A percentile compares a stretch with the other conserved stretches of the same genome.
Evolutionary conservation across 2,329 filamentous ascomycete species (phyloP).

Genomic region (Penicillium verrucosum): DNA sequence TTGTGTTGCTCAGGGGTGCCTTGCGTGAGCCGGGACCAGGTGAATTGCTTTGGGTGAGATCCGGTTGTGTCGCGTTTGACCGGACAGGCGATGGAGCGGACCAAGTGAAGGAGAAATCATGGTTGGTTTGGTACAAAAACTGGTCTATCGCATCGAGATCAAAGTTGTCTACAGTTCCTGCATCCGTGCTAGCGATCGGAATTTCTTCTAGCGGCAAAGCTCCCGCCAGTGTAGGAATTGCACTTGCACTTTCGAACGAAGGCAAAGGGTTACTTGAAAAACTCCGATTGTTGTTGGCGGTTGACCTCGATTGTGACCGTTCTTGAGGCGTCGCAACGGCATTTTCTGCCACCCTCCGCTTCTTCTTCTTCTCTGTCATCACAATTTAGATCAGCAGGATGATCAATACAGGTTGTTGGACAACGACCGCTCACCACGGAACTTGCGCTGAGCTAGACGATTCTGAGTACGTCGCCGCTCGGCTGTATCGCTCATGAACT

Average conservation of each 20-base stretch:
- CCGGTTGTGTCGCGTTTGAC: too few species aligned
- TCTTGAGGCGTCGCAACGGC: not conserved
- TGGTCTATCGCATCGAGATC: not conserved
- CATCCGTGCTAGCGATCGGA: not conserved
- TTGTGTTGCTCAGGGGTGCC: too few species aligned
- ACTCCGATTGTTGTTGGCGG: not conserved
- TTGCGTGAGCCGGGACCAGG: too few species aligned
- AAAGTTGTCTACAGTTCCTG: not conserved
- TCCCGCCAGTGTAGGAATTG: not conserved
- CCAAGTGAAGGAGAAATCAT: not conserved
- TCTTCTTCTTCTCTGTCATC: not conserved
- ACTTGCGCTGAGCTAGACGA: not conserved
- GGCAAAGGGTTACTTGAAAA: not conserved
- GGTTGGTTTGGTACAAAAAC: not conserved
- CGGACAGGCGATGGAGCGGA: not conserved
- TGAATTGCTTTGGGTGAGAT: not conserved
- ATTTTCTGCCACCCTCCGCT: not conserved
- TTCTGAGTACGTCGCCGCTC: not conserved
- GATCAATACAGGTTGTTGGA: too few species aligned
- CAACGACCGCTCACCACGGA: not conserved
- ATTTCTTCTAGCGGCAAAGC: not conserved
- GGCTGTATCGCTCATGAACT: not conserved
- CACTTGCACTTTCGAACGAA: not conserved
- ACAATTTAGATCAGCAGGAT: not conserved
- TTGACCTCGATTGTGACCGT: not conserved